phyloP scores from a whole-genome alignment of 305 asterid species.

The Fraxinus angustifolia region DNA sequence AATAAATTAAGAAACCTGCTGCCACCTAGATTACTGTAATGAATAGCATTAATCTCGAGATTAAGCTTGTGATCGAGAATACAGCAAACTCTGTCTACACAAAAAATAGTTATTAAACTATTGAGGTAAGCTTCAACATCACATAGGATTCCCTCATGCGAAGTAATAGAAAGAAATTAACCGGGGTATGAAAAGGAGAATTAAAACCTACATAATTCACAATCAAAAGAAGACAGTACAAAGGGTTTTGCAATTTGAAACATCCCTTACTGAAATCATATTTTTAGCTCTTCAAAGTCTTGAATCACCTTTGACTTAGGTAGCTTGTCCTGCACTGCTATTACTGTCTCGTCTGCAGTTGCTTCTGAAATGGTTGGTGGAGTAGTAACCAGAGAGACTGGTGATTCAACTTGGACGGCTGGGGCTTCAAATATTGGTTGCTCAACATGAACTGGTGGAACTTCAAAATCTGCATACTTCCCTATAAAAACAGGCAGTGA shows the following conservation, averaged over 20 bases:
- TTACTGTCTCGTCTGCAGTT: background rate
- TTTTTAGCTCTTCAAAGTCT: conserved; percentile 44
- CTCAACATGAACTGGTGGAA: conserved; percentile 16
- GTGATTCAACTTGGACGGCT: conserved; percentile 17
- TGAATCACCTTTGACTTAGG: conserved; percentile 34
- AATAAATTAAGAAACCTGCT: background rate
- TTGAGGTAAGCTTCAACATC: conserved; percentile 13
- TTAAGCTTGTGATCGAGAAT: conserved; percentile 16
- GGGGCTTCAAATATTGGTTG: conserved; percentile 8
- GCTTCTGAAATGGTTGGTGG: conserved; percentile 13
- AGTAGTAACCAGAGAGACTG: background rate
- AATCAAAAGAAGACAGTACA: conserved; percentile 25
- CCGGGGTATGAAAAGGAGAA: conserved; percentile 1
- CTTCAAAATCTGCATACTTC: conserved; percentile 24
- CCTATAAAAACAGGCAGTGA: conserved; percentile 19
- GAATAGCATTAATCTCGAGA: background rate
- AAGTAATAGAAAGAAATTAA: conserved; percentile 18
- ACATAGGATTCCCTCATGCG: conserved; percentile 24
- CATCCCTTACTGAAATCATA: conserved; percentile 28
- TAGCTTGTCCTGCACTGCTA: conserved; percentile 30
- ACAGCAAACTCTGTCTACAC: conserved; percentile 20
- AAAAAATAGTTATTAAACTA: background rate
- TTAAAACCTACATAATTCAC: conserved; percentile 31
- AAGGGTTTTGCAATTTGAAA: conserved; percentile 28
- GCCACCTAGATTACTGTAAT: background rate